These are phyloP conservation scores for Viola pubescens DNA, from an alignment of 441 rosid species.

Conservation along the genomic window DNA sequence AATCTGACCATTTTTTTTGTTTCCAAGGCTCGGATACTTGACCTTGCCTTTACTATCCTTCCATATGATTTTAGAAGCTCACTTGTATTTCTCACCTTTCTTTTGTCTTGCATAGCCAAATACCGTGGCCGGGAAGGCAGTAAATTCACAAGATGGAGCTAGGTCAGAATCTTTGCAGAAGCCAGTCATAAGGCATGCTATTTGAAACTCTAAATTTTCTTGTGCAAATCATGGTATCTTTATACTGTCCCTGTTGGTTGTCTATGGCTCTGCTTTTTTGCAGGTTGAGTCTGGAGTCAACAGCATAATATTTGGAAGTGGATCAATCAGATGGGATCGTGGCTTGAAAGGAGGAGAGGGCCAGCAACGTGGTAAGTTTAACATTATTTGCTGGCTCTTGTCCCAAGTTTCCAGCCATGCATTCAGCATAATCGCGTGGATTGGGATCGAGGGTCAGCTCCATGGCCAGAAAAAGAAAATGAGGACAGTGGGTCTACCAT, in stretches of 20 bases:
- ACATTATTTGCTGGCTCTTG: conserved; percentile 25
- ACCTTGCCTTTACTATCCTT: conserved; percentile 15
- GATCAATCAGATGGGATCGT: conserved; percentile 3
- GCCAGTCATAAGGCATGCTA: conserved; percentile 54
- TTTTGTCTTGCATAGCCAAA: conserved; percentile 29
- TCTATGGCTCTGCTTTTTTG: conserved; percentile 21
- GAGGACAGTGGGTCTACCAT: neutral
- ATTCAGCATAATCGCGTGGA: conserved; percentile 6
- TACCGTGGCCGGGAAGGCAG: conserved; percentile 31
- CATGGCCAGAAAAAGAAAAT: neutral
- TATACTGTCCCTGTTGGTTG: conserved; percentile 29
- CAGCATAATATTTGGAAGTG: conserved; percentile 21
- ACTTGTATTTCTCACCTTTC: conserved; percentile 15
- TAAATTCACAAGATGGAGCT: conserved; percentile 42
- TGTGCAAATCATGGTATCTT: conserved; percentile 35
- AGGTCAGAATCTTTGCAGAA: conserved; percentile 68
- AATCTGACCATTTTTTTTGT: conserved; percentile 26
- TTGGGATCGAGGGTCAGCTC: conserved; percentile 2
- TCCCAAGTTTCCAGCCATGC: conserved; percentile 14
- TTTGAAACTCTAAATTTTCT: conserved; percentile 28
- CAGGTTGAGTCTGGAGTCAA: conserved; percentile 54
- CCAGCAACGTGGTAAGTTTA: conserved; percentile 28
- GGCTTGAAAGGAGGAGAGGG: conserved; percentile 5
- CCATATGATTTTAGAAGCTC: conserved; percentile 7
- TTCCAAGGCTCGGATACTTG: conserved; percentile 26